A percentile compares a stretch with the other conserved stretches of the same genome.
Conservation (phyloP, 257 asterid genomes). For the Solanum bukasovii region DNA sequence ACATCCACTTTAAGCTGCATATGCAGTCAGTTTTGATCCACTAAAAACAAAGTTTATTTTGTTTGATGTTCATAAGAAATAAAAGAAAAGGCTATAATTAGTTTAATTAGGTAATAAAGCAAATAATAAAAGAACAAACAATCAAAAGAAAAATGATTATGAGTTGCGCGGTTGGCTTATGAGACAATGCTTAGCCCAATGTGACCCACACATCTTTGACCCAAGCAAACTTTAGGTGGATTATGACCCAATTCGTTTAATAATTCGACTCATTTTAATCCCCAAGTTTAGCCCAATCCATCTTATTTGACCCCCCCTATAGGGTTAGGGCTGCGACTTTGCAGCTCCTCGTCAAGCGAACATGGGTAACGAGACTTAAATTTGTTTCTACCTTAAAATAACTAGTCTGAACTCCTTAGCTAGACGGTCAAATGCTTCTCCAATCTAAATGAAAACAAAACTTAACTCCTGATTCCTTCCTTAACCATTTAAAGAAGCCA, state of each 20-base stretch:
- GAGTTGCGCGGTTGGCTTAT: background rate
- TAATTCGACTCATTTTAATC: background rate
- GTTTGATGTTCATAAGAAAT: background rate
- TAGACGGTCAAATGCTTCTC: background rate
- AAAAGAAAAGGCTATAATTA: background rate
- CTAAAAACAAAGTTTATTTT: background rate
- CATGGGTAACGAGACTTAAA: background rate
- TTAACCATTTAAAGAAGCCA: background rate
- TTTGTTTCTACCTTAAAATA: background rate
- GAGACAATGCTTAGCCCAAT: background rate
- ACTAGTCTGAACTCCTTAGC: background rate
- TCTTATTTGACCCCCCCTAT: background rate
- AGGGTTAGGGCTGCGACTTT: background rate
- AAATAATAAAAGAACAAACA: background rate
- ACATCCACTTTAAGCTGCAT: background rate
- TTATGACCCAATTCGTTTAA: background rate
- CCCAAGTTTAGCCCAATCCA: background rate
- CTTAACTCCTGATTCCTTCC: background rate
- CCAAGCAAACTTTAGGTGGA: background rate
- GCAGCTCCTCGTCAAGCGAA: background rate
- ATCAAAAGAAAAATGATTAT: background rate
- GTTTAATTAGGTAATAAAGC: background rate
- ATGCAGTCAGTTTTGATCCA: background rate
- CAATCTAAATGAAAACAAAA: background rate
- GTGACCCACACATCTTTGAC: background rate